Conservation (phyloP, 192 early-diverging fungal species). For the Coemansia sp. region DNA sequence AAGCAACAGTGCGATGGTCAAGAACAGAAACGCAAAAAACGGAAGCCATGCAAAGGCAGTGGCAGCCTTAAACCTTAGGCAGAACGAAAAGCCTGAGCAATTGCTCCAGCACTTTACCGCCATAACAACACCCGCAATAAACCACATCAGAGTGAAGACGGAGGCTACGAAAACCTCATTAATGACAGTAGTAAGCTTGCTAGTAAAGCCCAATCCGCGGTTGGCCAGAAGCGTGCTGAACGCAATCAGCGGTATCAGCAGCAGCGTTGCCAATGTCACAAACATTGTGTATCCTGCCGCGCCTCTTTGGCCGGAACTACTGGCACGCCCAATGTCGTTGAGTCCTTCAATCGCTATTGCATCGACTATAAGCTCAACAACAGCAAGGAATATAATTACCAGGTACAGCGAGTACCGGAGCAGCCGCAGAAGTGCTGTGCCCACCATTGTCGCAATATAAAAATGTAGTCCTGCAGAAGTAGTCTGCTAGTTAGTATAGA, state of each 20-base stretch:
- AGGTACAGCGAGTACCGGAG: constrained; percentile 42
- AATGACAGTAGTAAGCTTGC: constrained; percentile 24
- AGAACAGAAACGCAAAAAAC: constrained; percentile 28
- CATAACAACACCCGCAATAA: constrained; percentile 41
- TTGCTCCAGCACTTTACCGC: constrained; percentile 22
- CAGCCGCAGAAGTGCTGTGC: constrained; percentile 14
- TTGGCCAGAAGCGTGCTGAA: constrained; percentile 24
- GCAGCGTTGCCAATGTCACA: constrained; percentile 31
- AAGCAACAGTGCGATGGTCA: constrained; percentile 12
- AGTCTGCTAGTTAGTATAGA: background rate
- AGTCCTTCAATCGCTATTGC: constrained; percentile 35
- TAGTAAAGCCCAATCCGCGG: constrained; percentile 14
- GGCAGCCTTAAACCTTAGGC: constrained; percentile 35
- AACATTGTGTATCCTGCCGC: constrained; percentile 52
- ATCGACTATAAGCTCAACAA: constrained; percentile 44
- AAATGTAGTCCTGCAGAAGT: background rate
- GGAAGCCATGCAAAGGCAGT: constrained; percentile 42
- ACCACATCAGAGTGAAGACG: constrained; percentile 26
- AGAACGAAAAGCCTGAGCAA: constrained; percentile 18
- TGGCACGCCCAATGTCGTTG: background rate
- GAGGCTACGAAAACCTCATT: constrained; percentile 15
- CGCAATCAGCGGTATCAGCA: constrained; percentile 23
- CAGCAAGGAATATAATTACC: constrained; percentile 22
- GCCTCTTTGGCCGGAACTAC: constrained; percentile 7
- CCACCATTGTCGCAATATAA: constrained; percentile 5